Conservation (phyloP, 495 filamentous ascomycete species). For the Xylaria scruposa region DNA sequence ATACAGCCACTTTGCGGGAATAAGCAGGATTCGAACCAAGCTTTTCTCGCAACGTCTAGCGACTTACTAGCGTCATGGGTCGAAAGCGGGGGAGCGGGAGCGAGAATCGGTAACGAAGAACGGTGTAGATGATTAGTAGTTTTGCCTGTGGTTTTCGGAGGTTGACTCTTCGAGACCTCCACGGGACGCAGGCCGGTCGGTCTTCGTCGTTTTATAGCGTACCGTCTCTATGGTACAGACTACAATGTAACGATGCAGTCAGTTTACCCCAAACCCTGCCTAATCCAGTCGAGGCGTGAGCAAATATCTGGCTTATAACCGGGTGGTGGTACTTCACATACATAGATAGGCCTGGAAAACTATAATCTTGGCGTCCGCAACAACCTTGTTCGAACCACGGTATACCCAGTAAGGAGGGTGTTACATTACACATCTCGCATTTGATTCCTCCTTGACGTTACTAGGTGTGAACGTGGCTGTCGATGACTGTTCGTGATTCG, state of each 20-base stretch:
- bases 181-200: neutral
- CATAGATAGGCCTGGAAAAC: no score
- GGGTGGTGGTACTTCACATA: neutral
- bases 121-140: neutral
- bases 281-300: neutral
- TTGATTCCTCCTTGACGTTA: neutral
- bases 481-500: neutral
- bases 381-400: neutral
- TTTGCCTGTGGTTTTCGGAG: neutral
- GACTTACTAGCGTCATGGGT: conserved; percentile 5
- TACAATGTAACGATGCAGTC: neutral
- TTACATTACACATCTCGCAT: neutral
- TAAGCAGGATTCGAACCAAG: conserved; percentile 4
- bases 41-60: neutral
- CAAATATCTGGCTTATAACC: neutral
- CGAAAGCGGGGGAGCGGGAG: neutral
- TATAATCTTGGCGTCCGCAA: neutral
- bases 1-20: conserved; percentile 4
- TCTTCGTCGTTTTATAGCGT: neutral
- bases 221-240: neutral
- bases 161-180: neutral
- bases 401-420: neutral
- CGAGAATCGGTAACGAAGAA: neutral
- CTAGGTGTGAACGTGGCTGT: neutral
- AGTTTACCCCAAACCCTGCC: neutral